phyloP scores from a whole-genome alignment of 441 rosid genomes.

The Euphorbia celastroides region DNA sequence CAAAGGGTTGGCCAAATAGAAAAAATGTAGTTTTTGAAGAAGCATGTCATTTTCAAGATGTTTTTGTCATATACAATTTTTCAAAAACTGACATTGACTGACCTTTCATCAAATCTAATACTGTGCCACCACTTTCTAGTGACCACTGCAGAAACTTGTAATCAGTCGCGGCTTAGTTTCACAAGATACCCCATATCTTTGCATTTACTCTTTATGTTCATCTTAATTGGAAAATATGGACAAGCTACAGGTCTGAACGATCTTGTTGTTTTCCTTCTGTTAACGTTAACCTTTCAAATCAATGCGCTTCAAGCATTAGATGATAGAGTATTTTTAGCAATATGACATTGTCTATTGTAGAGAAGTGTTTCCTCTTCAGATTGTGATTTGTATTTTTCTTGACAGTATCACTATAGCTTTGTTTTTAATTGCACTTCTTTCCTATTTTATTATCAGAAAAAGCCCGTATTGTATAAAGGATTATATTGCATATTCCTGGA shows the following conservation, averaged over 20 bases:
- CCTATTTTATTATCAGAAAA: constrained; percentile 33
- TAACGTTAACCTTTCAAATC: background rate
- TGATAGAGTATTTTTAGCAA: background rate
- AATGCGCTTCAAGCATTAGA: background rate
- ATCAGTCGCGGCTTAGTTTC: background rate
- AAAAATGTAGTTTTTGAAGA: background rate
- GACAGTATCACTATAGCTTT: background rate
- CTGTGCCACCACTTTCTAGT: background rate
- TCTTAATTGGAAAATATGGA: background rate
- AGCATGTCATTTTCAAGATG: background rate
- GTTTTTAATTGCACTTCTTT: background rate
- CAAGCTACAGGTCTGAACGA: background rate
- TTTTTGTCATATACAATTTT: background rate
- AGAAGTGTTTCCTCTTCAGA: background rate
- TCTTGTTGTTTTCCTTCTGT: background rate
- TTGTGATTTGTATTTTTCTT: background rate
- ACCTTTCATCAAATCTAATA: background rate
- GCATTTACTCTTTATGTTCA: background rate
- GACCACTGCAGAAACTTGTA: background rate
- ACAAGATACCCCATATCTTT: background rate
- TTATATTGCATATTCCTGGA: constrained; percentile 39
- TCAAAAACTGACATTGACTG: background rate
- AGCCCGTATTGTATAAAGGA: constrained; percentile 48
- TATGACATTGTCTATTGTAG: background rate
- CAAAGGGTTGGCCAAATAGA: background rate